Evolutionary conservation across 2,329 filamentous ascomycete genomes (phyloP).

Genomic region (Apiospora koreana): DNA sequence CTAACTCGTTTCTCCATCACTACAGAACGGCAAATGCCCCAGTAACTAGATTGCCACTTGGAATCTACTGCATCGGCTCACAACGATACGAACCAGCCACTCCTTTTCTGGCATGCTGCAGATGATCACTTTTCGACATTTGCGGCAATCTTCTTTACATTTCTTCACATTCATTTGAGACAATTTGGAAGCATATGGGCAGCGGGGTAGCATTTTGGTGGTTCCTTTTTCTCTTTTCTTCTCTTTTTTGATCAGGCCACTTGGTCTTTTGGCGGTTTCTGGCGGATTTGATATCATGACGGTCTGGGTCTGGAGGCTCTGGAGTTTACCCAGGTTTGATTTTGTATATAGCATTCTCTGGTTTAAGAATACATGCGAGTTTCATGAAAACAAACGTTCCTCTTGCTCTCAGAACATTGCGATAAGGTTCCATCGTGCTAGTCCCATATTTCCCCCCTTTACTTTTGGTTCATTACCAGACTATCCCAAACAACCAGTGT

Average conservation of each 20-base stretch:
- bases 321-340: neutral
- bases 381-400: too few relatives aligned
- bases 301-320: neutral
- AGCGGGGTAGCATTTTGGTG: slow-evolving; percentile 2
- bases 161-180: neutral
- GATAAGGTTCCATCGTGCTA: too few relatives aligned
- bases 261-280: neutral
- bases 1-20: neutral
- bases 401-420: too few relatives aligned
- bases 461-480: too few relatives aligned
- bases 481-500: too few relatives aligned
- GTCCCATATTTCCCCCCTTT: too few relatives aligned
- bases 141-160: neutral
- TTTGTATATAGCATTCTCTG: neutral
- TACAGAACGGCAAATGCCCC: slow-evolving; percentile 10
- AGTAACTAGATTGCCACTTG: neutral
- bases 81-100: neutral
- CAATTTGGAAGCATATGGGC: slow-evolving; percentile 3
- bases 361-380: too few relatives aligned
- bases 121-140: neutral
- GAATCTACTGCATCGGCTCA: neutral
- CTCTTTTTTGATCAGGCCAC: neutral
- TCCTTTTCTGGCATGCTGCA: neutral
- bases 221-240: neutral
- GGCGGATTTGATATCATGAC: neutral